These are phyloP conservation scores for Quercus rubra DNA, from an alignment of 306 rosid genomes.

Conservation along the genomic window DNA sequence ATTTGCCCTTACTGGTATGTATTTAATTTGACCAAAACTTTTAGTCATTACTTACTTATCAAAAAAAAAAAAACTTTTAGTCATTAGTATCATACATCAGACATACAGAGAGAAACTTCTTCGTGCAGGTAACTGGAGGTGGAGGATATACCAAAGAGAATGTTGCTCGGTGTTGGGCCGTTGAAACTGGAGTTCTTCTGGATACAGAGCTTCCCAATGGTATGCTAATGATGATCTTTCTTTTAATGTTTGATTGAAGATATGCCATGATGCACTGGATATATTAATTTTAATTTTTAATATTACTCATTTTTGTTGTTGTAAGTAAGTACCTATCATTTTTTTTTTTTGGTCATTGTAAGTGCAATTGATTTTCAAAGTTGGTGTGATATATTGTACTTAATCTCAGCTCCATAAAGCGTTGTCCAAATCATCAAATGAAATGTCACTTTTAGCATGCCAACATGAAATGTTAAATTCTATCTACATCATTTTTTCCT, in stretches of 20 bases:
- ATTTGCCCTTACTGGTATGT: slow-evolving; percentile 88
- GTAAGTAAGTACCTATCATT: not conserved
- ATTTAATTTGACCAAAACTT: not conserved
- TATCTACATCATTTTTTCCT: not conserved
- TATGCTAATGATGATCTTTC: slow-evolving; percentile 21
- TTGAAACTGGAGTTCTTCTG: slow-evolving; percentile 96
- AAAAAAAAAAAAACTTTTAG: no score
- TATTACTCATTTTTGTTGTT: not conserved
- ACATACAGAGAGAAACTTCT: slow-evolving; percentile 22
- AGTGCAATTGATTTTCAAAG: not conserved
- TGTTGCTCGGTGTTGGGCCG: slow-evolving; percentile 97
- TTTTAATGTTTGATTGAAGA: slow-evolving; percentile 1
- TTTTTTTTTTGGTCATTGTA: not conserved
- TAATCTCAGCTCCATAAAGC: slow-evolving; percentile 2
- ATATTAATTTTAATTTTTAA: not conserved
- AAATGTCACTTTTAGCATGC: not conserved
- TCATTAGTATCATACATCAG: slow-evolving; percentile 7
- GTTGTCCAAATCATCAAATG: not conserved
- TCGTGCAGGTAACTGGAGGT: slow-evolving; percentile 86
- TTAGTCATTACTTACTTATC: no score
- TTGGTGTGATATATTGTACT: not conserved
- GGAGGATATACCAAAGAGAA: slow-evolving; percentile 99
- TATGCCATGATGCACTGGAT: slow-evolving; percentile 5
- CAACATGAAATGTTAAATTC: not conserved
- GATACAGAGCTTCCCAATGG: slow-evolving; percentile 96